Evolutionary conservation across 805 yeast species (phyloP).

Genomic region (Maudiozyma turicensis): DNA sequence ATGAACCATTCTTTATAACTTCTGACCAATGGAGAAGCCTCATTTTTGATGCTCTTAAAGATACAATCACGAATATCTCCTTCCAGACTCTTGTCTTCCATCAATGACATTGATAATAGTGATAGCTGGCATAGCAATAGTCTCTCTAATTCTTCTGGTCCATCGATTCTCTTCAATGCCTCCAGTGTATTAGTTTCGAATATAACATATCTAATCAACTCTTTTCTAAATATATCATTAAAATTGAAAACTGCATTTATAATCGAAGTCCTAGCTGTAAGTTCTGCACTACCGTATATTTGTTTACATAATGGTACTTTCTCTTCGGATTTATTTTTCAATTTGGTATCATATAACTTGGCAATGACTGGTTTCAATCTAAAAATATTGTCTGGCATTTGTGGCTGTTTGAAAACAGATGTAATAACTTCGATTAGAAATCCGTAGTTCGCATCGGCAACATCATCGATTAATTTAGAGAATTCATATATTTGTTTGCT

Average conservation of each 20-base stretch:
- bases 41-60: slow-evolving; percentile 25
- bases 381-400: slow-evolving; percentile 48
- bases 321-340: slow-evolving; percentile 17
- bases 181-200: slow-evolving; percentile 36
- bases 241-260: slow-evolving; percentile 37
- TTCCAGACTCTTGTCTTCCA: slow-evolving; percentile 16
- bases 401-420: slow-evolving; percentile 38
- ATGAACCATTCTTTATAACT: slow-evolving; percentile 54
- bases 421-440: slow-evolving; percentile 49
- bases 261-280: slow-evolving; percentile 41
- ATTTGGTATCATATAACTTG: slow-evolving; percentile 36
- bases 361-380: slow-evolving; percentile 51
- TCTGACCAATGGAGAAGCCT: slow-evolving; percentile 72
- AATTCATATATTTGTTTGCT: slow-evolving; percentile 38
- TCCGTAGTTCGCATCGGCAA: slow-evolving; percentile 9
- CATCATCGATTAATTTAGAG: slow-evolving; percentile 35
- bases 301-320: slow-evolving; percentile 30
- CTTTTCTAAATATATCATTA: slow-evolving; percentile 14
- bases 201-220: slow-evolving; percentile 15
- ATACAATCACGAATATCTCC: background rate
- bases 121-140: slow-evolving; percentile 47
- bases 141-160: slow-evolving; percentile 59
- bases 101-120: slow-evolving; percentile 33
- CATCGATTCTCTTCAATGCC: slow-evolving; percentile 52
- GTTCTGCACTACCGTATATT: slow-evolving; percentile 51